A percentile compares a stretch with the other conserved stretches of the same genome.
Evolutionary conservation across 1,139 yeast genomes (phyloP).

Genomic region (Protomyces inouyei): DNA sequence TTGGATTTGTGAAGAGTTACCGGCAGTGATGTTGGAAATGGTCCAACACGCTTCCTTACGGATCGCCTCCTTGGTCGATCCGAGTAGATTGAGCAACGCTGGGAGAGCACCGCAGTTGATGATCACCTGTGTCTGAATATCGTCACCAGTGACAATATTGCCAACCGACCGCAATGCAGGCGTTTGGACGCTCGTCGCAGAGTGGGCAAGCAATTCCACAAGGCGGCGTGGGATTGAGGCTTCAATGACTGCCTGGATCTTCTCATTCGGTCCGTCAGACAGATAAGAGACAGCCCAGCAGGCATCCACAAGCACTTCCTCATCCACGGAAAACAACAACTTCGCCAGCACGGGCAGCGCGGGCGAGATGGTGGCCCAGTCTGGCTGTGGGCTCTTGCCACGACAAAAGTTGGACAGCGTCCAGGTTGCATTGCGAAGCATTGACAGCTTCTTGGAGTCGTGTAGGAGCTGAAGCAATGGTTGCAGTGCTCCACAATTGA

Average conservation of each 20-base stretch:
- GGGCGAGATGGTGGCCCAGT: slow-evolving; percentile 75
- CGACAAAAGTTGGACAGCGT: slow-evolving; percentile 93
- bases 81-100: slow-evolving; percentile 72
- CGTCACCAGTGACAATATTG: slow-evolving; percentile 95
- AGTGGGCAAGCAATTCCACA: slow-evolving; percentile 71
- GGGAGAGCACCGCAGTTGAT: slow-evolving; percentile 89
- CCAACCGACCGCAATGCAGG: slow-evolving; percentile 98
- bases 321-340: slow-evolving; percentile 81
- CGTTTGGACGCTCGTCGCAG: slow-evolving; percentile 82
- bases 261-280: slow-evolving; percentile 86
- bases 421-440: slow-evolving; percentile 97
- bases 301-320: slow-evolving; percentile 92
- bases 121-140: slow-evolving; percentile 88
- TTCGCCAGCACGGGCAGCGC: slow-evolving; percentile 92
- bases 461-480: slow-evolving; percentile 77
- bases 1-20: slow-evolving; percentile 90
- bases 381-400: slow-evolving; percentile 94
- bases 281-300: slow-evolving; percentile 98
- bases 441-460: slow-evolving; percentile 68
- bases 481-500: slow-evolving; percentile 78
- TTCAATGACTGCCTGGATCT: slow-evolving; percentile 94
- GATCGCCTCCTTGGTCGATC: slow-evolving; percentile 83
- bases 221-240: slow-evolving; percentile 92
- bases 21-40: slow-evolving; percentile 94
- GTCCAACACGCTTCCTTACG: slow-evolving; percentile 99